Conservation (phyloP, 1,284 basidiomycete species). For the Erythrobasidium hasegawianum region DNA sequence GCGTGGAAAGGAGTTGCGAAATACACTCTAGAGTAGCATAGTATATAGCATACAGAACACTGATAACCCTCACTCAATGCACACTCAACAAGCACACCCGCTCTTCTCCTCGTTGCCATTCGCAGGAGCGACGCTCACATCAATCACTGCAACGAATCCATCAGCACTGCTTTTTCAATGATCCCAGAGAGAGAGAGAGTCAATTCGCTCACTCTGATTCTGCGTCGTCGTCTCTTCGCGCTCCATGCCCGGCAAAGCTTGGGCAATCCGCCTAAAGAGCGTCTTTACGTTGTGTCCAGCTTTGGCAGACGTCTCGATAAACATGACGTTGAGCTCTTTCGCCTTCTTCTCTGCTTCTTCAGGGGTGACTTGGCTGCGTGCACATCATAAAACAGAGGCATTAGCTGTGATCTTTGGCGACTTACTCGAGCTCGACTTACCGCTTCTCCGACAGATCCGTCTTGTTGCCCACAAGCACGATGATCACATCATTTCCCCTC, state of each 20-base stretch:
- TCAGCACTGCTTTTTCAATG: constrained; percentile 6
- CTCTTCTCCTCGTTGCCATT: constrained; percentile 42
- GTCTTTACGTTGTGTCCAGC: constrained; percentile 99
- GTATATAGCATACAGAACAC: too few relatives aligned
- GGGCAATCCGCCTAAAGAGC: constrained; percentile 98
- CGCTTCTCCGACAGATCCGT: constrained; percentile 92
- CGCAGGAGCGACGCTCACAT: constrained; percentile 43
- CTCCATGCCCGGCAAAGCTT: constrained; percentile 95
- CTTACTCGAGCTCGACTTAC: too few relatives aligned
- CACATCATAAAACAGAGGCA: too few relatives aligned
- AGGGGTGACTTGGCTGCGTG: constrained; percentile 88
- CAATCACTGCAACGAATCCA: constrained; percentile 43
- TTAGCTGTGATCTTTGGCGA: too few relatives aligned
- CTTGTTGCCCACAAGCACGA: constrained; percentile 98
- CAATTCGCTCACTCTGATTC: constrained; percentile 48
- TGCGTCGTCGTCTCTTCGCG: constrained; percentile 55
- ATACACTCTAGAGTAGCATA: neutral
- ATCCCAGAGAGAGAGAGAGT: too few relatives aligned
- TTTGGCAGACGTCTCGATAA: constrained; percentile 99
- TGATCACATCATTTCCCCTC: constrained; percentile 95
- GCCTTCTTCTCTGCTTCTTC: constrained; percentile 93
- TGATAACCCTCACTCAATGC: too few relatives aligned
- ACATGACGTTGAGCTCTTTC: constrained; percentile 92
- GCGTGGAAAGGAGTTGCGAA: too few relatives aligned
- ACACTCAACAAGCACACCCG: constrained; percentile 45